Percentiles rank a stretch among this genome's conserved stretches.
Evolutionary conservation across 2,329 filamentous ascomycete genomes (phyloP).

Genomic region (Periconia digitata): DNA sequence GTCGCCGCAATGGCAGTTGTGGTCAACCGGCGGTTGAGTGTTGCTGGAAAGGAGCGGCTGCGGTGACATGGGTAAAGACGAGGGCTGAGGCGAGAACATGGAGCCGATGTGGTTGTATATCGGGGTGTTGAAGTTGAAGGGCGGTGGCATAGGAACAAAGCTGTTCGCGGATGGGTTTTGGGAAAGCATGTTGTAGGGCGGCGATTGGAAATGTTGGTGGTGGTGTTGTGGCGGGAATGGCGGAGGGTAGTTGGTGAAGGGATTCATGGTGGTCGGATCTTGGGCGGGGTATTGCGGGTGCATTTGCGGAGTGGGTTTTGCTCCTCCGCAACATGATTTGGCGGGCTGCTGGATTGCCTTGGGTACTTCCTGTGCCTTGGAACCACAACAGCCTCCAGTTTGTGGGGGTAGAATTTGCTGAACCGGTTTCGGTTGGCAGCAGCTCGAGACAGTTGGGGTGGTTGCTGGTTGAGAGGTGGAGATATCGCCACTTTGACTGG

Average conservation of each 20-base stretch:
- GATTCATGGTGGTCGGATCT: constrained; percentile 4
- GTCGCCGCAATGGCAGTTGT: constrained; percentile 65
- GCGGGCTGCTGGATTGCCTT: constrained; percentile 16
- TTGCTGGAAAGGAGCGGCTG: constrained; percentile 25
- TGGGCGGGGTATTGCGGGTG: constrained; percentile 13
- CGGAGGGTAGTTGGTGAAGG: constrained; percentile 22
- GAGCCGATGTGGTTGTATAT: constrained; percentile 39
- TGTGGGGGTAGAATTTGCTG: constrained; percentile 11
- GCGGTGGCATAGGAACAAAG: constrained; percentile 18
- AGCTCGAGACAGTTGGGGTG: constrained; percentile 23
- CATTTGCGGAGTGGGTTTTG: constrained; percentile 9
- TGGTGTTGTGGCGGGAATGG: too few species aligned
- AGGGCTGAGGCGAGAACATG: constrained; percentile 33
- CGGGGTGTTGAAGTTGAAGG: constrained; percentile 33
- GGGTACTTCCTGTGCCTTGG: constrained; percentile 19
- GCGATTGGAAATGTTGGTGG: constrained; percentile 21
- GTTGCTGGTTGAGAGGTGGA: constrained; percentile 1
- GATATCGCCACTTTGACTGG: constrained; percentile 12
- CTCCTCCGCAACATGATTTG: constrained; percentile 38
- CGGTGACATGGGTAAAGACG: constrained; percentile 34
- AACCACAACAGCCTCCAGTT: constrained; percentile 32
- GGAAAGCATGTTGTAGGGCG: constrained; percentile 22
- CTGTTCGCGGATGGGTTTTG: constrained; percentile 13
- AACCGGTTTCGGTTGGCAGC: constrained; percentile 34
- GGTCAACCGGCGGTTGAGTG: constrained; percentile 23